Base-by-base conservation (phyloP, 1,284 basidiomycete genomes). In the Trichosporon sp. region DNA sequence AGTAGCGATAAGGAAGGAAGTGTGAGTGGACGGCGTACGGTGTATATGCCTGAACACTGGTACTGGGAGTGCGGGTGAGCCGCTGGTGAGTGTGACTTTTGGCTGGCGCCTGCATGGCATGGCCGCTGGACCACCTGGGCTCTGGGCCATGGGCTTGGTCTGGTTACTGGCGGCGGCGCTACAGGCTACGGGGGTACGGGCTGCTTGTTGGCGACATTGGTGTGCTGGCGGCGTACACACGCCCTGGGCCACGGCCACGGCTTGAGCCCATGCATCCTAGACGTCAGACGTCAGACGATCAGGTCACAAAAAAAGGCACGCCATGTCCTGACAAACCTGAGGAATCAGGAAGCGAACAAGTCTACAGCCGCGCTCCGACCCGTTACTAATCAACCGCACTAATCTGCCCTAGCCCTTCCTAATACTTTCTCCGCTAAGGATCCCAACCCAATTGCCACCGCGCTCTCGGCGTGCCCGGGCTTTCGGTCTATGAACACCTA, bases 251-350 rank as follows among this genome's bases (percentile, higher is more conserved):
- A 48, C 35, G 46, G 8, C 38, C 11, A 12, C 12, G 38, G 8
- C 38, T 12, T 10, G 7, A 14, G 14, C 43, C 43, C 43, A n/a
- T 46, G 43, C 43, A 46, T n/a, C 16, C 43, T 16, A 46, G 43
- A 46, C 43, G 61, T 37, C 51, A 63, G 59, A 63, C 59, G 59
- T 63, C 59, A 63, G 59, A 63, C 59, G 59, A 63, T 63, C 59
- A 63, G 59, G 59, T 63, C 59, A 54, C 51, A n/a, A 35, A 63
- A 26, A 35, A 63, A 63, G 59, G 59, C 37, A 63, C 59, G 59
- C 59, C n/a, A 26, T 48, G 19, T 19, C 46, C 26, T 61, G 56
- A n/a, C 54, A 12, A 26, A 26, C 54, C 21, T 26, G 21, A 31
- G 54, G 6, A 63, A n/a, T 19, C 59, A 63, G 59, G 59, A 63